Percentiles rank a stretch among this genome's conserved stretches.
phyloP scores from a whole-genome alignment of 805 yeast genomes.

The Sugiyamaella valdiviana region DNA sequence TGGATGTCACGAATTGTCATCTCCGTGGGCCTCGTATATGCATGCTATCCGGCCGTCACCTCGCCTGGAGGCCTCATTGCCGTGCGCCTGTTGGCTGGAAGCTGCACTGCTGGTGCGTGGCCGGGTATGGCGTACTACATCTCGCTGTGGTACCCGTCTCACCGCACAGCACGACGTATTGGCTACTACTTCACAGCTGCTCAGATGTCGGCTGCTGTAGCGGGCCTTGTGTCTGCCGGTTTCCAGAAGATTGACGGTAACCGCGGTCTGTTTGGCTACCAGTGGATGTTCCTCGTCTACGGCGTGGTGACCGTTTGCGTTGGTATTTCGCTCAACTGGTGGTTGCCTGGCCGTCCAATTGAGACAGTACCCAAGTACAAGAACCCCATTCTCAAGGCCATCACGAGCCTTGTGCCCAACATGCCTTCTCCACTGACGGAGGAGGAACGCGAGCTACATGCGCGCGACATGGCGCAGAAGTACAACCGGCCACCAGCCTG shows the following conservation, averaged over 20 bases:
- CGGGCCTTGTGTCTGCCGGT: conserved; percentile 82
- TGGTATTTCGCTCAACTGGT: conserved; percentile 64
- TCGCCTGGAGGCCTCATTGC: conserved; percentile 60
- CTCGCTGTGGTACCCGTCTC: conserved; percentile 78
- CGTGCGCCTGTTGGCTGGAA: conserved; percentile 62
- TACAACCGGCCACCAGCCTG: conserved; percentile 43
- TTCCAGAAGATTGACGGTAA: conserved; percentile 75
- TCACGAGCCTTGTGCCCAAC: conserved; percentile 7
- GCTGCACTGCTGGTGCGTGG: conserved; percentile 84
- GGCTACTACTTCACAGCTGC: conserved; percentile 92
- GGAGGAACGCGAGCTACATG: conserved; percentile 51
- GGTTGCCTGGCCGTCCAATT: conserved; percentile 84
- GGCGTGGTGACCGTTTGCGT: conserved; percentile 61
- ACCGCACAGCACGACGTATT: conserved; percentile 67
- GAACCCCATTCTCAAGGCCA: background rate
- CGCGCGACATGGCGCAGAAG: conserved; percentile 51
- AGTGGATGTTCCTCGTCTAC: conserved; percentile 76
- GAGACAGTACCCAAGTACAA: background rate
- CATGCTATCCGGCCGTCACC: conserved; percentile 62
- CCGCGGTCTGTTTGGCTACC: conserved; percentile 73
- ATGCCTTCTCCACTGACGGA: conserved; percentile 35
- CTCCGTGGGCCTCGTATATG: conserved; percentile 69
- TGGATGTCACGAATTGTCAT: conserved; percentile 78
- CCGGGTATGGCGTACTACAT: conserved; percentile 84
- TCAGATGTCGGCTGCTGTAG: conserved; percentile 83